Evolutionary conservation across 2,329 filamentous ascomycete genomes (phyloP), one percentile per base, ranked within the genome.

Genomic region (Penicillium sp.): DNA sequence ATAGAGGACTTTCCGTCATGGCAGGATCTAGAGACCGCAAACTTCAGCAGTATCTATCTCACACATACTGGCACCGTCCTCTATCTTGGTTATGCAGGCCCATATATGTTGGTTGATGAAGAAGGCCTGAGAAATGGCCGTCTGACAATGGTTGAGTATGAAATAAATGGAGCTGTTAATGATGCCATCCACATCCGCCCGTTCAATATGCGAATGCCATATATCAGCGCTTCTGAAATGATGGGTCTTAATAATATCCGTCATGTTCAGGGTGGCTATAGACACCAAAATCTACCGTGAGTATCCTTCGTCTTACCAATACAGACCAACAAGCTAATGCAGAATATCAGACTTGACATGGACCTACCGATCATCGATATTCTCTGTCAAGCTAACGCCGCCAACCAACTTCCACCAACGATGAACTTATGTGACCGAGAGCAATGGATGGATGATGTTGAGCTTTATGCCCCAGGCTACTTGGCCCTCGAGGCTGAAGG

Each of bases 391-490:
- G 56, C 58, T 23, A 50, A 59, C 44, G 57, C 41, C 2, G 57
- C 54, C 48, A 56, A 55, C 45, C 48, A 61, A 53, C 54, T 61
- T 47, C 44, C 51, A 35, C 37, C 27, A 23, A 12, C n/a, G 18
- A 51, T 57, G 54, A 2, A 9, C 18, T 14, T 61, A 35, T 61
- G 54, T 46, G 56, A 61, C 45, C 54, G 56, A 42, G 54, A 58
- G 54, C 55, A 62, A 45, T 60, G 57, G 59, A 51, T 41, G 40
- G 52, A 37, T 31, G 57, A 62, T 54, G 43, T 62, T 22, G 55
- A 58, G 46, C 49, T 58, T 35, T 60, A 62, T 54, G 55, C 55
- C 37, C 55, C 53, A 12, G 59, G 59, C n/a, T 59, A 61, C 54
- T 56, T 57, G 44, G 54, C 46, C 43, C 54, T 61, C 14, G 59